These are phyloP conservation scores for Adansonia digitata DNA, from an alignment of 345 rosid genomes.

Conservation along the genomic window DNA sequence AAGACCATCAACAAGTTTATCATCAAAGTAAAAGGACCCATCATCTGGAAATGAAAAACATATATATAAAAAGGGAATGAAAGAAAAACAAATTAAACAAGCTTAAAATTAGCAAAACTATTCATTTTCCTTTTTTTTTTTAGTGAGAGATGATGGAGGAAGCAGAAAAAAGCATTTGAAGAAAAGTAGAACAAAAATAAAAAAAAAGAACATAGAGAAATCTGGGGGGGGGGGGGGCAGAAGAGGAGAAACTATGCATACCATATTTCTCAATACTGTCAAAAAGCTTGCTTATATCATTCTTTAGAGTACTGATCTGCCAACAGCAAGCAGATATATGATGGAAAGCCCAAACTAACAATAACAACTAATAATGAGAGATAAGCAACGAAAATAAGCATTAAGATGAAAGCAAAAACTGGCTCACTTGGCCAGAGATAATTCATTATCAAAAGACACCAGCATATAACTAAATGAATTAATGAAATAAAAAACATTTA, in stretches of 20 bases:
- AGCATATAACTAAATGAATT: background rate
- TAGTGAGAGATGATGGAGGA: background rate
- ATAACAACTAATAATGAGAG: slow-evolving; percentile 1
- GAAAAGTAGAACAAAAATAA: background rate
- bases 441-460: background rate
- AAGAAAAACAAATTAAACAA: background rate
- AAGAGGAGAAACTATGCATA: slow-evolving; percentile 23
- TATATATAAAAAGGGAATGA: background rate
- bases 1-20: slow-evolving; percentile 44
- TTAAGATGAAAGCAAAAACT: background rate
- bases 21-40: slow-evolving; percentile 79
- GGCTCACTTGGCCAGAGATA: background rate
- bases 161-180: background rate
- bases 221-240: no score
- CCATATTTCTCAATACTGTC: slow-evolving; percentile 84
- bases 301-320: slow-evolving; percentile 67
- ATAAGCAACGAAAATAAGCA: background rate
- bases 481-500: background rate
- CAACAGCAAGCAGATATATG: slow-evolving; percentile 14
- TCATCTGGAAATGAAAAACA: slow-evolving; percentile 46
- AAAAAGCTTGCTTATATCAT: slow-evolving; percentile 72
- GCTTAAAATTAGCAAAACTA: background rate
- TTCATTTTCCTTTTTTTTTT: background rate
- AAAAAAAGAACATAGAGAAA: background rate
- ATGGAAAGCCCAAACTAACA: background rate